Evolutionary conservation across 176 grass and related monocot genomes (phyloP).

Genomic region (Carex kokanica): DNA sequence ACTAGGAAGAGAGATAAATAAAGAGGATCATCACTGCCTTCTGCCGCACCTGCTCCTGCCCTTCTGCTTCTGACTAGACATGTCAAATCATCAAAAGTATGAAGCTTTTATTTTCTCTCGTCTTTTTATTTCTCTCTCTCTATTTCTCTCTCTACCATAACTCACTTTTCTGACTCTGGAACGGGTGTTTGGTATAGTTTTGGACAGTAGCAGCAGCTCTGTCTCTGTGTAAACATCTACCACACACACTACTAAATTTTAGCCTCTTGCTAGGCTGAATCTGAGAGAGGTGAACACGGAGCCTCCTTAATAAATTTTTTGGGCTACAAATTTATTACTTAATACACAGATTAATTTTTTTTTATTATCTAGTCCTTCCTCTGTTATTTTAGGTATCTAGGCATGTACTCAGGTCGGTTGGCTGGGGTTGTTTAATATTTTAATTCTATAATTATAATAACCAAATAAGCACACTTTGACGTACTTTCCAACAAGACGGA

Average conservation of each 20-base stretch:
- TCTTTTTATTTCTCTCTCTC: slow-evolving; percentile 1
- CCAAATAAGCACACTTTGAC: background rate
- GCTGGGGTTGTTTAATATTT: background rate
- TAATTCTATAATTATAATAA: background rate
- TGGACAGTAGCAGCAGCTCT: slow-evolving; percentile 6
- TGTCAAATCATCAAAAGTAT: slow-evolving; percentile 23
- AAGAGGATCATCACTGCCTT: slow-evolving; percentile 25
- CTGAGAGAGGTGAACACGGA: background rate
- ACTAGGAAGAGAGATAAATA: background rate
- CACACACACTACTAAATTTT: background rate
- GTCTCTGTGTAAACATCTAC: background rate
- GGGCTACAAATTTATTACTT: slow-evolving; percentile 10
- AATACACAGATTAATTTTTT: background rate
- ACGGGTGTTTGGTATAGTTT: slow-evolving; percentile 17
- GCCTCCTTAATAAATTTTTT: background rate
- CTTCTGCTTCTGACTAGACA: slow-evolving; percentile 16
- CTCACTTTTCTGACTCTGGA: slow-evolving; percentile 24
- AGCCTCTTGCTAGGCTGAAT: background rate
- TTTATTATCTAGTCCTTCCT: background rate
- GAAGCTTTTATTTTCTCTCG: slow-evolving; percentile 25
- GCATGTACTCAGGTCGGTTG: background rate
- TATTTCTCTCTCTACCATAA: slow-evolving; percentile 4
- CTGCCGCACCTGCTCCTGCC: slow-evolving; percentile 28
- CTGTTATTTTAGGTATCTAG: slow-evolving; percentile 8
- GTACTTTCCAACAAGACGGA: too few relatives aligned